Evolutionary conservation across 495 filamentous ascomycete species (phyloP).

Genomic region (Parathielavia hyrcaniae): DNA sequence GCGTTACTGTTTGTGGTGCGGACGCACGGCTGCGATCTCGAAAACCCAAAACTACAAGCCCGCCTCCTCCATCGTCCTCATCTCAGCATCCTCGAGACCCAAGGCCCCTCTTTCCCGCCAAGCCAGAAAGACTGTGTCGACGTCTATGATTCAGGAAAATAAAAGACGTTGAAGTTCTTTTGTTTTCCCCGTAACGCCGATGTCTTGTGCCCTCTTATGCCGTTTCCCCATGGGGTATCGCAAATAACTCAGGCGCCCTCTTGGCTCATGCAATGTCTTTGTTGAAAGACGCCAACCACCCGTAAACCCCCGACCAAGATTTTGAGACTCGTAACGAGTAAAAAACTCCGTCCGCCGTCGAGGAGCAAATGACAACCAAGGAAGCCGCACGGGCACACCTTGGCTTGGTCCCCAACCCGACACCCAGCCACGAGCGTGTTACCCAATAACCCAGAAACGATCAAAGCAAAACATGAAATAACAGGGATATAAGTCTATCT

Average conservation of each 20-base stretch:
- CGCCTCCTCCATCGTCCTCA: background rate
- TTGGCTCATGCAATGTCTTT: constrained; percentile 38
- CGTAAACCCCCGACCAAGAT: constrained; percentile 17
- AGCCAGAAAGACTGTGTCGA: constrained; percentile 33
- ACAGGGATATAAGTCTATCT: constrained; percentile 34
- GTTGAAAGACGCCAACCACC: constrained; percentile 39
- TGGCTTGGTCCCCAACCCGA: constrained; percentile 13
- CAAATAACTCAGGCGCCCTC: constrained; percentile 29
- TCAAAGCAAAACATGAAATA: constrained; percentile 20
- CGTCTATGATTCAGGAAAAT: constrained; percentile 34
- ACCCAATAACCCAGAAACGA: constrained; percentile 16
- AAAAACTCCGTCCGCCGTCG: constrained; percentile 21
- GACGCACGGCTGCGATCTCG: background rate
- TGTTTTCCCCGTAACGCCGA: constrained; percentile 40
- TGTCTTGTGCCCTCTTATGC: constrained; percentile 31
- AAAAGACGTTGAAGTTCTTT: constrained; percentile 46
- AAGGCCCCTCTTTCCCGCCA: constrained; percentile 17
- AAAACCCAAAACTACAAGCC: too few species aligned
- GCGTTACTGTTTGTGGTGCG: too few species aligned
- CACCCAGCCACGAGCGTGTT: constrained; percentile 13
- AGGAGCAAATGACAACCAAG: constrained; percentile 13
- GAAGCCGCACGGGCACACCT: constrained; percentile 4
- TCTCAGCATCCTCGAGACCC: background rate
- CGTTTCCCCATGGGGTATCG: constrained; percentile 34
- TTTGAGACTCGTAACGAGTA: constrained; percentile 23